Base-by-base conservation (phyloP, 2,329 filamentous ascomycete species). In the Cercospora berteroae region DNA sequence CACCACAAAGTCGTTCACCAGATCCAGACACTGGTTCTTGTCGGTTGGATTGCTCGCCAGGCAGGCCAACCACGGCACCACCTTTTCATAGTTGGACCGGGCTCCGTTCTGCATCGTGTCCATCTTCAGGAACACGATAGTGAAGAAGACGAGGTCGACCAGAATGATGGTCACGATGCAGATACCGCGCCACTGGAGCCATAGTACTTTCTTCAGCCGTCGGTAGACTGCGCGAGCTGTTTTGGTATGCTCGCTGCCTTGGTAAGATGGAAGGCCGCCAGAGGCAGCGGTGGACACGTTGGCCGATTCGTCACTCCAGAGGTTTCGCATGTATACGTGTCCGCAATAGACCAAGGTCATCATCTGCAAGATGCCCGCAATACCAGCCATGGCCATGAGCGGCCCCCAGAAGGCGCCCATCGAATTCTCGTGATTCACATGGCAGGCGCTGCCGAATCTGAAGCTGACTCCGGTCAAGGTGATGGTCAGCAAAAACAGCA, bases 131-230 rank as follows among this genome's bases (percentile, higher is more conserved):
- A 98, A 98, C 64, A 97, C 86, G 56, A 97, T 84, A 1, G 94
- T 90, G 80, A 98, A 97, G 84, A 97, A 97, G 74, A 97, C 89
- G 69, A 98, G 93, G 77, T 98, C 94, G 67, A 88, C 87, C 66
- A 97, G 87, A 73, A 98, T 96, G 77, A 97, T 90, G 62, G 96
- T 83, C 13, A 97, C 93, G 68, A 98, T 92, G 52, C 89, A 87
- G 68, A 97, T 94, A 55, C 94, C 94, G 73, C 94, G 88, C 95
- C 95, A 99, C 79, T 99, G 95, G 4, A 98, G 87, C 77, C 91
- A 88, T 42, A 99, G 86, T 18, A 98, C 93, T 72, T 93, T 90
- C 71, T 89, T 89, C 42, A 99, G 87, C 73, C 95, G 89, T 70
- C 91, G 89, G 77, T 96, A 97, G 2, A 96, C 92, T 75, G 96